Percentiles rank a stretch among this genome's conserved stretches.
These are phyloP conservation scores for Geranium brycei DNA, from an alignment of 345 rosid species.

Conservation along the genomic window DNA sequence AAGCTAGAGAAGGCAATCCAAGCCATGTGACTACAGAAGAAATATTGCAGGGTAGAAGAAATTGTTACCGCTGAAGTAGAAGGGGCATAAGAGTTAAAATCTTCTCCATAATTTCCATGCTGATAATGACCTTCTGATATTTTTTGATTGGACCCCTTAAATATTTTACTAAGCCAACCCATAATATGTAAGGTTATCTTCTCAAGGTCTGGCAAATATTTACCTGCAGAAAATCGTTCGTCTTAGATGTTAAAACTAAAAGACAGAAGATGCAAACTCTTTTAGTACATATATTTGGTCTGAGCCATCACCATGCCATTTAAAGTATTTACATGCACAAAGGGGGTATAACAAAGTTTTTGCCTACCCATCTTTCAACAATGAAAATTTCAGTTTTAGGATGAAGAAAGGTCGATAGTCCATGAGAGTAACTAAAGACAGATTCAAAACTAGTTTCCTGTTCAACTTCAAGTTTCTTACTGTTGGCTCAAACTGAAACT, in stretches of 20 bases:
- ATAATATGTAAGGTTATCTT: conserved; percentile 33
- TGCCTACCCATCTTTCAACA: too few species aligned
- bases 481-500: background rate
- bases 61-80: conserved; percentile 58
- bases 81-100: conserved; percentile 31
- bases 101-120: conserved; percentile 30
- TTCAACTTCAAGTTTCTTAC: background rate
- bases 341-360: too few species aligned
- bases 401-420: background rate
- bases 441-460: background rate
- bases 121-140: conserved; percentile 36
- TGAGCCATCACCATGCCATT: background rate
- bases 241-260: background rate
- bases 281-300: background rate
- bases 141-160: conserved; percentile 56
- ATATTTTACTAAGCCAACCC: conserved; percentile 84
- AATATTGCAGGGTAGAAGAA: background rate
- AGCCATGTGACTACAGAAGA: background rate
- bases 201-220: conserved; percentile 29
- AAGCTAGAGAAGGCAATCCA: background rate
- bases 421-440: background rate
- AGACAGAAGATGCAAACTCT: background rate
- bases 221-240: conserved; percentile 22
- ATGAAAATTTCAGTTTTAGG: too few species aligned
- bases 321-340: background rate